Percentiles rank a stretch among this genome's conserved stretches.
These are phyloP conservation scores for Phytophthora rubi DNA, from an alignment of 352 stramenopile genomes.

Conservation along the genomic window DNA sequence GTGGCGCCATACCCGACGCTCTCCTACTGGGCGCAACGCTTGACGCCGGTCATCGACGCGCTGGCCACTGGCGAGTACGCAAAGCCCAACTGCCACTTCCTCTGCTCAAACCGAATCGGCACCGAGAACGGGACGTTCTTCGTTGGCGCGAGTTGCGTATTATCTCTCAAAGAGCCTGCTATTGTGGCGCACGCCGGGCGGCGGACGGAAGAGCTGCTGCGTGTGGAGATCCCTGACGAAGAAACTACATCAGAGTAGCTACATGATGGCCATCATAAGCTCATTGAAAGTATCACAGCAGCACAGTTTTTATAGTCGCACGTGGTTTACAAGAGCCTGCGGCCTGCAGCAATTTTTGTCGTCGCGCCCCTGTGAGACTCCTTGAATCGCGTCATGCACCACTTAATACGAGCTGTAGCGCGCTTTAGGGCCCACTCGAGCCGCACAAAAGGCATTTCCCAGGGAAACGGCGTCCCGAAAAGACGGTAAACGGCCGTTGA, in stretches of 20 bases:
- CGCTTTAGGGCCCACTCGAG: too few species aligned
- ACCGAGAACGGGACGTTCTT: constrained; percentile 84
- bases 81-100: constrained; percentile 69
- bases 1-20: constrained; percentile 54
- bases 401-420: too few species aligned
- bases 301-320: too few species aligned
- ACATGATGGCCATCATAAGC: background rate
- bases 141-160: constrained; percentile 75
- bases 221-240: constrained; percentile 51
- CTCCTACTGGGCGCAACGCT: constrained; percentile 76
- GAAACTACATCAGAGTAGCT: background rate
- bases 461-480: too few species aligned
- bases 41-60: constrained; percentile 62
- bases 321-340: too few species aligned
- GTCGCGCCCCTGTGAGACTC: too few species aligned
- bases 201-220: constrained; percentile 63
- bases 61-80: constrained; percentile 42
- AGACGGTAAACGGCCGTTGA: too few species aligned
- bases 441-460: too few species aligned
- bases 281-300: too few species aligned
- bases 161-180: constrained; percentile 66
- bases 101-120: constrained; percentile 83
- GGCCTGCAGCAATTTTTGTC: too few species aligned
- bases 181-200: constrained; percentile 59
- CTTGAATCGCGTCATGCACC: too few species aligned